These are phyloP conservation scores for Ophidiomyces ophidiicola DNA, from an alignment of 2,329 filamentous ascomycete genomes.

Conservation along the genomic window DNA sequence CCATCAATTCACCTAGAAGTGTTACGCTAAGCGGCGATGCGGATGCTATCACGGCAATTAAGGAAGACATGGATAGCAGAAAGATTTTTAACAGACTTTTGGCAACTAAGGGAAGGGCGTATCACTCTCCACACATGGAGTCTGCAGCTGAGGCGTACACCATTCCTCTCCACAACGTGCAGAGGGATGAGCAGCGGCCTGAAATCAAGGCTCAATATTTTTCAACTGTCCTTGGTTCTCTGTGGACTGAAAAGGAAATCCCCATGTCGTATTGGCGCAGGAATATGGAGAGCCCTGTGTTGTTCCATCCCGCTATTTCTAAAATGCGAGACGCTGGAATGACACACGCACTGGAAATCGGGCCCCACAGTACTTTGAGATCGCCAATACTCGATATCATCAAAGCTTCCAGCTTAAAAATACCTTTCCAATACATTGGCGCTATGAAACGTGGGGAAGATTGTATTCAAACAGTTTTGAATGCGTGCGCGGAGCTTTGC, in stretches of 20 bases:
- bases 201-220: neutral
- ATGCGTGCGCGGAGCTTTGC: conserved; percentile 7
- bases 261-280: conserved; percentile 1
- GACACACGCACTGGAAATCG: conserved; percentile 11
- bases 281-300: conserved; percentile 6
- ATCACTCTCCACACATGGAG: conserved; percentile 21
- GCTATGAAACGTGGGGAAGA: conserved; percentile 10
- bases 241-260: neutral
- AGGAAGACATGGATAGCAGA: neutral
- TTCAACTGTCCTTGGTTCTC: neutral
- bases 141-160: conserved; percentile 13
- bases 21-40: conserved; percentile 29
- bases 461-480: conserved; percentile 4
- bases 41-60: conserved; percentile 14
- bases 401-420: neutral
- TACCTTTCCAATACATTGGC: conserved; percentile 2
- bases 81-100: conserved; percentile 5
- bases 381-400: conserved; percentile 14
- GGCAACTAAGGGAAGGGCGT: conserved; percentile 22
- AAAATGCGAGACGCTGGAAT: neutral
- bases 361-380: conserved; percentile 12
- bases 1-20: conserved; percentile 29
- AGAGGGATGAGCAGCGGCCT: neutral
- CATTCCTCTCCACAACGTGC: neutral
- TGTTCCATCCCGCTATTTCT: neutral